phyloP scores from a whole-genome alignment of 352 stramenopile species.

The Aphanomyces invadans region DNA sequence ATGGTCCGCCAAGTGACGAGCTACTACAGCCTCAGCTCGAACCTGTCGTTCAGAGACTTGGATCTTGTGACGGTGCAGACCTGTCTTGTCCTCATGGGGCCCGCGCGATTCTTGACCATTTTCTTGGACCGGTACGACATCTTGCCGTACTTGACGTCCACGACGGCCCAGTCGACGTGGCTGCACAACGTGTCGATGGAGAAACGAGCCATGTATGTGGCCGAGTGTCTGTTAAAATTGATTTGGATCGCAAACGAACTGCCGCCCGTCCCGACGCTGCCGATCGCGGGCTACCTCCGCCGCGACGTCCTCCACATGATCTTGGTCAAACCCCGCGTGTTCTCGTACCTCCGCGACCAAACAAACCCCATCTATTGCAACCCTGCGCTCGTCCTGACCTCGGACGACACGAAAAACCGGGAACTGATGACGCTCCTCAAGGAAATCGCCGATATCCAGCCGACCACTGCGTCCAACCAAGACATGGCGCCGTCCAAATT shows the following conservation, averaged over 20 bases:
- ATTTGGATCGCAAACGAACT: constrained; percentile 85
- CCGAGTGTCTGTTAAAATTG: constrained; percentile 48
- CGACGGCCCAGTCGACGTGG: constrained; percentile 41
- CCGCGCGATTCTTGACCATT: constrained; percentile 60
- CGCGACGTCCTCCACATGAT: constrained; percentile 84
- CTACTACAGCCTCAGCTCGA: constrained; percentile 39
- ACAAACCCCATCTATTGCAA: constrained; percentile 47
- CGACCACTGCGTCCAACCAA: constrained; percentile 33
- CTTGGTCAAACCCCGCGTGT: constrained; percentile 52
- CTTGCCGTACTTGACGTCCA: neutral
- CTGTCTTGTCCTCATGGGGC: constrained; percentile 46
- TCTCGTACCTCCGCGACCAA: constrained; percentile 73
- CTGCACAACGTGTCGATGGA: constrained; percentile 32
- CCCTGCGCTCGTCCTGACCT: neutral
- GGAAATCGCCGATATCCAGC: constrained; percentile 13
- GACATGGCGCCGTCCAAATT: constrained; percentile 72
- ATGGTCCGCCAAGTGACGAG: constrained; percentile 64
- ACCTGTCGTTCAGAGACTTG: constrained; percentile 42
- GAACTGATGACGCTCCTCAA: constrained; percentile 12
- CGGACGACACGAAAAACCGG: constrained; percentile 18
- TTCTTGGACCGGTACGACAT: constrained; percentile 79
- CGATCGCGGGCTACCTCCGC: constrained; percentile 55
- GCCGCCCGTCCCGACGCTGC: constrained; percentile 40
- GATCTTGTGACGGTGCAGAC: constrained; percentile 72
- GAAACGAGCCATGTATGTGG: constrained; percentile 16